Percentiles rank a stretch among this genome's conserved stretches.
Evolutionary conservation across 371 early-diverging fungal genomes (phyloP).

Genomic region (Rhizomucor miehei): DNA sequence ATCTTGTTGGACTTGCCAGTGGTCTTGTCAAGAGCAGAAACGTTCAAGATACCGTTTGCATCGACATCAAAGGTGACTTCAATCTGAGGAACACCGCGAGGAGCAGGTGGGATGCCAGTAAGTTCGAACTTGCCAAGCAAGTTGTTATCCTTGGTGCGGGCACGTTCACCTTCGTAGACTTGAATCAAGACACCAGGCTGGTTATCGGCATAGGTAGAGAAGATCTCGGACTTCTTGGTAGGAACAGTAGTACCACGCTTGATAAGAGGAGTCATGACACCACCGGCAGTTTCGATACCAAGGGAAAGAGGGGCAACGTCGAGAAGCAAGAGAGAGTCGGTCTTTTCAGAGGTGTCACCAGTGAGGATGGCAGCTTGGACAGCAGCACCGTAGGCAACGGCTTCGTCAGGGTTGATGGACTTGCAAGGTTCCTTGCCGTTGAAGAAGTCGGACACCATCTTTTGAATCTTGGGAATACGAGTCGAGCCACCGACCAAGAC

Average conservation of each 20-base stretch:
- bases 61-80: conserved; percentile 94
- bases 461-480: conserved; percentile 99
- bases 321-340: conserved; percentile 75
- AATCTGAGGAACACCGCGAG: conserved; percentile 90
- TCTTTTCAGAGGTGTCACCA: conserved; percentile 70
- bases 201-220: conserved; percentile 92
- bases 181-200: conserved; percentile 91
- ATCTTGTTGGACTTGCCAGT: conserved; percentile 80
- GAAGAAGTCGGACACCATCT: conserved; percentile 96
- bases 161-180: conserved; percentile 93
- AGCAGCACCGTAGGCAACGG: conserved; percentile 98
- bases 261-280: conserved; percentile 74
- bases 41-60: conserved; percentile 94
- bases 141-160: conserved; percentile 91
- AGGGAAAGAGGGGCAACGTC: conserved; percentile 92
- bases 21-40: conserved; percentile 89
- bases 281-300: conserved; percentile 95
- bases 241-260: conserved; percentile 92
- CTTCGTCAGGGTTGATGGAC: conserved; percentile 96
- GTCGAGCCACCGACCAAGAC: conserved; percentile 98
- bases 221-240: conserved; percentile 86
- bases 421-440: conserved; percentile 95
- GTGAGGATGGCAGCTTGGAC: conserved; percentile 91
- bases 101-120: conserved; percentile 85
- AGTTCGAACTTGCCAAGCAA: conserved; percentile 90